These are phyloP conservation scores for Colletotrichum costaricense DNA, from an alignment of 2,329 filamentous ascomycete species.

Conservation along the genomic window DNA sequence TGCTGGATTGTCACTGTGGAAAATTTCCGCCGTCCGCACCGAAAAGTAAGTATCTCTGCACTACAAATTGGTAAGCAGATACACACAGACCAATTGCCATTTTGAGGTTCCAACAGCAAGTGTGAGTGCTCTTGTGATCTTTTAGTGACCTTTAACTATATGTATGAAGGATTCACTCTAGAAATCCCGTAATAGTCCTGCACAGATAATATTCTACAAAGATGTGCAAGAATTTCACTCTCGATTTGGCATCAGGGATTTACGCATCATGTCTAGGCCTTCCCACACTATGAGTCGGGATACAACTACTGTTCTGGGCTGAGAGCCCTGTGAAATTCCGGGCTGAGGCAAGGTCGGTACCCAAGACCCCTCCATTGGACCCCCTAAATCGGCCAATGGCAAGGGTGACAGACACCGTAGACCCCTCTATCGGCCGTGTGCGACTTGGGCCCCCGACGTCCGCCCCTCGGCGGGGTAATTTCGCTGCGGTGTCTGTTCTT, in stretches of 20 bases:
- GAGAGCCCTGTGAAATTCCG: slow-evolving; percentile 28
- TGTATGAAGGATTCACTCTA: background rate
- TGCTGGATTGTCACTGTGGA: slow-evolving; percentile 21
- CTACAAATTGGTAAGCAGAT: slow-evolving; percentile 34
- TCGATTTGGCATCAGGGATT: background rate
- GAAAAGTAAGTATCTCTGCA: slow-evolving; percentile 21
- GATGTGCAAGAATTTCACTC: background rate
- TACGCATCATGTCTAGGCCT: background rate
- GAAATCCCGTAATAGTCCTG: background rate
- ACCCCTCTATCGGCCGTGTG: slow-evolving; percentile 34
- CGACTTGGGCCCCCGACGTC: slow-evolving; percentile 30
- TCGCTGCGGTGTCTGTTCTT: slow-evolving; percentile 16
- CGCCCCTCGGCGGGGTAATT: slow-evolving; percentile 37
- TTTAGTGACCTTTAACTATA: background rate
- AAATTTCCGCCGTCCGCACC: slow-evolving; percentile 31
- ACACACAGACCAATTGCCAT: slow-evolving; percentile 27
- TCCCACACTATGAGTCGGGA: background rate
- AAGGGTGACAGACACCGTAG: slow-evolving; percentile 18
- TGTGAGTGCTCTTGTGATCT: background rate
- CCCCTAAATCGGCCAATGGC: slow-evolving; percentile 29
- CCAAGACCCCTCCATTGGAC: background rate
- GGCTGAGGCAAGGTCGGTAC: background rate
- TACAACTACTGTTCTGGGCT: slow-evolving; percentile 19
- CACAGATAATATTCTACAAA: background rate
- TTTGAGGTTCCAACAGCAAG: background rate